Evolutionary conservation across 441 rosid genomes (phyloP).

Genomic region (Eruca vesicaria): DNA sequence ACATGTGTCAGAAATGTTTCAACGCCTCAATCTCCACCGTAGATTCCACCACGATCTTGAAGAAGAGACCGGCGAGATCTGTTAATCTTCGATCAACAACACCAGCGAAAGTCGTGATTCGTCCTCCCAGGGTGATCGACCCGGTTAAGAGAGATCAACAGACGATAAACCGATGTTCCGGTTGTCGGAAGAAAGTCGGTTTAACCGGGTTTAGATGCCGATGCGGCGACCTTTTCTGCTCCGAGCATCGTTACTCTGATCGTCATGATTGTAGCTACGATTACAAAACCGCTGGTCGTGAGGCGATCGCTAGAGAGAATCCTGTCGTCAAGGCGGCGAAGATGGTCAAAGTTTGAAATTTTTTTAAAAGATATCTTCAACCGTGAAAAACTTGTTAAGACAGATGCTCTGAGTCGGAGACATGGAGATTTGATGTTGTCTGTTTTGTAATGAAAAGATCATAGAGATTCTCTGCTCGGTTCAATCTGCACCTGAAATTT

Average conservation of each 20-base stretch:
- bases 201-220: constrained; percentile 96
- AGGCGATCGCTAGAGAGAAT: constrained; percentile 83
- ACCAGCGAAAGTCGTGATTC: constrained; percentile 27
- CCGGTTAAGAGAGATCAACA: constrained; percentile 38
- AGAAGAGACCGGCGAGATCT: constrained; percentile 56
- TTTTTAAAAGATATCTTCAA: constrained; percentile 12
- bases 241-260: constrained; percentile 88
- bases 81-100: constrained; percentile 36
- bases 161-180: constrained; percentile 78
- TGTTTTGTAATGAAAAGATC: constrained; percentile 21
- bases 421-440: constrained; percentile 13
- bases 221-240: constrained; percentile 88
- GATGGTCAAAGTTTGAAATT: constrained; percentile 76
- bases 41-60: constrained; percentile 40
- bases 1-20: constrained; percentile 95
- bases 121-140: constrained; percentile 29
- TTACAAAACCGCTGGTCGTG: constrained; percentile 85
- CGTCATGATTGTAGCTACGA: constrained; percentile 94
- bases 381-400: background rate
- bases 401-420: constrained; percentile 13
- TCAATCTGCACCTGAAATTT: constrained; percentile 18
- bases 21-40: constrained; percentile 59
- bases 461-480: constrained; percentile 23
- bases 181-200: constrained; percentile 80
- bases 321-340: constrained; percentile 96